Conservation (phyloP, 176 grass and related monocot species). For the Triticum dicoccoides region DNA sequence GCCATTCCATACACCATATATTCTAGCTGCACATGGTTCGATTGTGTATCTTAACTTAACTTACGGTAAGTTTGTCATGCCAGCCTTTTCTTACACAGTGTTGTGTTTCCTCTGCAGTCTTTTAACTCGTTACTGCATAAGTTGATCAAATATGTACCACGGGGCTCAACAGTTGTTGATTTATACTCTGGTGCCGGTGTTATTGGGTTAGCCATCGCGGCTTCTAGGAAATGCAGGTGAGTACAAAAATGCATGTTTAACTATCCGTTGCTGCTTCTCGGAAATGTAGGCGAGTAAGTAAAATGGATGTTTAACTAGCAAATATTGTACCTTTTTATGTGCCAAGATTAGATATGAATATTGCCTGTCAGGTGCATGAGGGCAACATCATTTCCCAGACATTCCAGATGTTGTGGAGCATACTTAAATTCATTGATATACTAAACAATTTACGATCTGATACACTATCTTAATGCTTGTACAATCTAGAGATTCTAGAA, state of each 20-base stretch:
- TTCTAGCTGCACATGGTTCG: neutral
- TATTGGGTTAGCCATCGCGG: conserved; percentile 83
- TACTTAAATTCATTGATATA: neutral
- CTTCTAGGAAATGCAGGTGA: conserved; percentile 84
- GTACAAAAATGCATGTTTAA: conserved; percentile 27
- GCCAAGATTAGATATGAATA: neutral
- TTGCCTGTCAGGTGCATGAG: neutral
- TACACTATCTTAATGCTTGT: conserved; percentile 13
- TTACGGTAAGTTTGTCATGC: neutral
- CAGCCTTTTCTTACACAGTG: neutral
- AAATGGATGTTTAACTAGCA: conserved; percentile 7
- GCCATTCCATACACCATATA: neutral
- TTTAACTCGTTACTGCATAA: conserved; percentile 86
- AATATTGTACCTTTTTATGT: neutral
- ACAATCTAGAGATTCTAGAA: neutral
- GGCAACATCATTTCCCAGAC: neutral
- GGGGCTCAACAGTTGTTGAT: conserved; percentile 94
- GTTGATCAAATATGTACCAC: conserved; percentile 87
- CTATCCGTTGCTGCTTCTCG: conserved; percentile 47
- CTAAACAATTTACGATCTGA: neutral
- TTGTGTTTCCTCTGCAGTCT: conserved; percentile 57
- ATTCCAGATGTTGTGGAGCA: neutral
- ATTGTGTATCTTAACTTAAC: neutral
- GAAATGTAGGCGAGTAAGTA: conserved; percentile 51
- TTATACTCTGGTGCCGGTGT: conserved; percentile 88